These are phyloP conservation scores for Lachancea kluyveri DNA, from an alignment of 805 yeast species.

Conservation along the genomic window DNA sequence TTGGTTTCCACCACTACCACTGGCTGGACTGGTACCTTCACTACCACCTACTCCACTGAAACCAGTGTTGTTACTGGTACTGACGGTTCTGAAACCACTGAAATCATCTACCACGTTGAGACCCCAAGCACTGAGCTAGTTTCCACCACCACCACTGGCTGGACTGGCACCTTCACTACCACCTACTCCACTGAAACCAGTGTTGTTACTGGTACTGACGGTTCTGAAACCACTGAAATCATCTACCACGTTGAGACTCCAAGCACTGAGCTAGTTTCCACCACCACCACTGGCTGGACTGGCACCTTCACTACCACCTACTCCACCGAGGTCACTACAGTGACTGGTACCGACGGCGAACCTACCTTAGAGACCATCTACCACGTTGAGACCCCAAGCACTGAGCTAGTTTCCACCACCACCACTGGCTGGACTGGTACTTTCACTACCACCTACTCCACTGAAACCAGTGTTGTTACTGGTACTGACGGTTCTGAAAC, in stretches of 20 bases:
- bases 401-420: slow-evolving; percentile 3
- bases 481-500: slow-evolving; percentile 10
- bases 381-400: slow-evolving; percentile 11
- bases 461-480: slow-evolving; percentile 6
- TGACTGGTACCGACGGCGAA: slow-evolving; percentile 9
- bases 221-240: slow-evolving; percentile 9
- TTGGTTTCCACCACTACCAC: slow-evolving; percentile 5
- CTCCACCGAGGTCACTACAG: slow-evolving; percentile 9
- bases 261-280: slow-evolving; percentile 1
- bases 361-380: slow-evolving; percentile 10
- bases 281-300: slow-evolving; percentile 12
- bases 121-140: slow-evolving; percentile 5
- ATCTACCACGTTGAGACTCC: slow-evolving; percentile 12
- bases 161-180: slow-evolving; percentile 8
- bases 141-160: slow-evolving; percentile 7
- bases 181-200: slow-evolving; percentile 9
- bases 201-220: slow-evolving; percentile 8
- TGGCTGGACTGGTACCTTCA: slow-evolving; percentile 8
- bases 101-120: slow-evolving; percentile 9
- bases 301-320: slow-evolving; percentile 12
- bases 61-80: slow-evolving; percentile 5
- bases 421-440: slow-evolving; percentile 6
- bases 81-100: slow-evolving; percentile 9
- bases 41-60: slow-evolving; percentile 10
- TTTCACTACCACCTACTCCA: slow-evolving; percentile 11